Evolutionary conservation across 768 basidiomycete species (phyloP).

Genomic region (Lactarius evosmus): DNA sequence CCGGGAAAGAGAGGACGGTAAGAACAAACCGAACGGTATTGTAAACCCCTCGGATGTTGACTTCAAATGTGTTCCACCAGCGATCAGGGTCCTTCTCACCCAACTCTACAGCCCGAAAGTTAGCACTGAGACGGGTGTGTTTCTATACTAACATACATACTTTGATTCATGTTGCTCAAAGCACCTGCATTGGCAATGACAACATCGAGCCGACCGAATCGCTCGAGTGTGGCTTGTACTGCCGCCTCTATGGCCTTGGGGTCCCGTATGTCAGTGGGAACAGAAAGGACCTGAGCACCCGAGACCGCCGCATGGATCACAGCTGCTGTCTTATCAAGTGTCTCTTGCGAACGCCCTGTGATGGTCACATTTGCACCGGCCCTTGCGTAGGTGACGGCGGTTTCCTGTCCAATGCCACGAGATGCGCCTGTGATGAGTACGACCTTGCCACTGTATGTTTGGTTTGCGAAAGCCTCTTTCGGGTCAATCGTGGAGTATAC

Average conservation of each 20-base stretch:
- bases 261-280: no score
- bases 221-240: no score
- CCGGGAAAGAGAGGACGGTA: no score
- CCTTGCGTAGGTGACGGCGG: constrained; percentile 17
- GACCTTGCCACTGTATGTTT: constrained; percentile 25
- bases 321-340: constrained; percentile 23
- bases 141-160: neutral
- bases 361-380: constrained; percentile 22
- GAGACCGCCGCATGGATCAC: constrained; percentile 2
- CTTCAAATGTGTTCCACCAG: no score
- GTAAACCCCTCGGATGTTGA: no score
- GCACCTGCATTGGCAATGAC: no score
- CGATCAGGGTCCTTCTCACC: constrained; percentile 28
- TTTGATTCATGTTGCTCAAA: no score
- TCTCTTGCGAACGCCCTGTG: constrained; percentile 6
- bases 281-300: constrained; percentile 8
- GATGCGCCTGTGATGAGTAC: constrained; percentile 26
- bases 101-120: constrained; percentile 16
- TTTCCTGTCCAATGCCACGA: constrained; percentile 22
- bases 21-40: constrained; percentile 29
- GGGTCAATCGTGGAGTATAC: neutral
- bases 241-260: neutral
- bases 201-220: no score
- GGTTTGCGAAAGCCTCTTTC: neutral
- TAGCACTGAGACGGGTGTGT: neutral